Conservation (phyloP, 139 green algal genomes). For the Chlamydomonas incerta region DNA sequence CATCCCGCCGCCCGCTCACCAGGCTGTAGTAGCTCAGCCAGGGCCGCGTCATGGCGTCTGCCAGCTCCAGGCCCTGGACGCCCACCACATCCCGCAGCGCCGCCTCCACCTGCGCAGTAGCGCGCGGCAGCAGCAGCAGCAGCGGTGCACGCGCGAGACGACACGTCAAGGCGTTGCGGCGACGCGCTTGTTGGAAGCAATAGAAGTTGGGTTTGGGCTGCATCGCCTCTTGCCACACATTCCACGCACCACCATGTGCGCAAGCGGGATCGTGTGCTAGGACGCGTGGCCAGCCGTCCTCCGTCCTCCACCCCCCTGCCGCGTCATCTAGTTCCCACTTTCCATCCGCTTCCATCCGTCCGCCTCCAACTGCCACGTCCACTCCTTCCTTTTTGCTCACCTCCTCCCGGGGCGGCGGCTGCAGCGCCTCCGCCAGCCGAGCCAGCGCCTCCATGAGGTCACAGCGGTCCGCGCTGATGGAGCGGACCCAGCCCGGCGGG, state of each 20-base stretch:
- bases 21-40: slow-evolving; percentile 24
- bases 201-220: background rate
- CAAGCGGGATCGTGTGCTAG: too few species aligned
- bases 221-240: too few species aligned
- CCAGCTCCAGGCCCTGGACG: background rate
- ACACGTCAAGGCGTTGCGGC: too few species aligned
- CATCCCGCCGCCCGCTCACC: too few species aligned
- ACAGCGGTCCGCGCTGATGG: background rate
- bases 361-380: background rate
- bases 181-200: background rate
- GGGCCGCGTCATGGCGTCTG: background rate
- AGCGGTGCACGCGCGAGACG: too few species aligned
- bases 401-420: slow-evolving; percentile 25
- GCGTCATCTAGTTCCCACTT: too few species aligned
- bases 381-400: background rate
- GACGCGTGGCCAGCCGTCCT: too few species aligned
- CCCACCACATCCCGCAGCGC: background rate
- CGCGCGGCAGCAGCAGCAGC: too few species aligned
- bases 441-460: slow-evolving; percentile 35
- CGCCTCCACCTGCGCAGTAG: background rate
- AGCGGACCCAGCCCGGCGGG: background rate
- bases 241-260: too few species aligned
- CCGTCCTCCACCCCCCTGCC: too few species aligned
- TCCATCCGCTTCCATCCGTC: background rate
- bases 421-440: slow-evolving; percentile 36